These are phyloP conservation scores for Aspergillus pseudoglaucus DNA, from an alignment of 2,329 filamentous ascomycete genomes.

Conservation along the genomic window DNA sequence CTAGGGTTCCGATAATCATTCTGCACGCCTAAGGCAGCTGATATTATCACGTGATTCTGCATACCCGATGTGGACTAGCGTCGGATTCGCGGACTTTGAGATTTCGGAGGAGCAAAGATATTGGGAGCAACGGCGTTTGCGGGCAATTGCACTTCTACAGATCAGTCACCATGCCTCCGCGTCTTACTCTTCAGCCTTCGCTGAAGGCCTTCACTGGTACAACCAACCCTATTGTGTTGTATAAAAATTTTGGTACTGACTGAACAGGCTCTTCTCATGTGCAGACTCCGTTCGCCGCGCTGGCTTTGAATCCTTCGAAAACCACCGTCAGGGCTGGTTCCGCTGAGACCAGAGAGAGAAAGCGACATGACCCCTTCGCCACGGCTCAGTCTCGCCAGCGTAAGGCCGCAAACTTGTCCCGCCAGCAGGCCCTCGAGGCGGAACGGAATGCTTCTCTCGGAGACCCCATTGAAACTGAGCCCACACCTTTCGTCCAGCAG, in stretches of 20 bases:
- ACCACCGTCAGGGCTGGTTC: constrained; percentile 59
- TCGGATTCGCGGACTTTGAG: constrained; percentile 15
- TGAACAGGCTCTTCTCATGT: constrained; percentile 23
- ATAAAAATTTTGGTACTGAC: constrained; percentile 5
- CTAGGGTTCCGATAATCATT: constrained; percentile 21
- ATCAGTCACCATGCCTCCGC: constrained; percentile 56
- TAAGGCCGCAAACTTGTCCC: constrained; percentile 73
- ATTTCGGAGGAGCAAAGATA: constrained; percentile 21
- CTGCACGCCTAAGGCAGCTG: constrained; percentile 3
- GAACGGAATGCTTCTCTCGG: constrained; percentile 62
- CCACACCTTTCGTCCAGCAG: constrained; percentile 67
- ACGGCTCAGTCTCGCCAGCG: constrained; percentile 74
- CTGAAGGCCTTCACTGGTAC: constrained; percentile 56
- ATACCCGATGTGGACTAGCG: constrained; percentile 19
- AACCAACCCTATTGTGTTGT: constrained; percentile 16
- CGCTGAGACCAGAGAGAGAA: constrained; percentile 57
- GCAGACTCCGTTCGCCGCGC: constrained; percentile 42
- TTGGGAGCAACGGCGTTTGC: constrained; percentile 6
- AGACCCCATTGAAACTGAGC: constrained; percentile 69
- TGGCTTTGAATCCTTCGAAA: constrained; percentile 48
- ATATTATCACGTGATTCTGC: not conserved
- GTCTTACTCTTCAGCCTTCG: constrained; percentile 56
- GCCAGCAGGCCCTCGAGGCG: constrained; percentile 62
- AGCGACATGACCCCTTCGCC: constrained; percentile 72
- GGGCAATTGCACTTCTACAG: not conserved